Base-by-base conservation (phyloP, 2,329 filamentous ascomycete genomes). In the Cryphonectria radicalis region DNA sequence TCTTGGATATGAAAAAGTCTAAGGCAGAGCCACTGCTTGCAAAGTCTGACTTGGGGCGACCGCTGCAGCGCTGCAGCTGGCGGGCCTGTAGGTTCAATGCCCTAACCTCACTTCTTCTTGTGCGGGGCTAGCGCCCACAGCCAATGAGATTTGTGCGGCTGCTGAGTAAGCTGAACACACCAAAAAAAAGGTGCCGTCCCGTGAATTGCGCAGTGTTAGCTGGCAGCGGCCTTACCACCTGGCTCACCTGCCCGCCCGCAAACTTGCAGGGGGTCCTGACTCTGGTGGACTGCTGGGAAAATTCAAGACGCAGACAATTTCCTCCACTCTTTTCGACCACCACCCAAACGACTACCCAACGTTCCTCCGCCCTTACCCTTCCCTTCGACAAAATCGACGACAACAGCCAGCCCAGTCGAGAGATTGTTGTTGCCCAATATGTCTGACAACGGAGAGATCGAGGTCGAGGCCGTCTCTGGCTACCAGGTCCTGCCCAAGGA, bases 361-460 rank as follows among this genome's bases (percentile, higher is more conserved):
- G 59, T 50, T 62, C 63, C 53, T 62, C 57, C 60, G 53, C 65
- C 66, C 25, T 43, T 43, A 50, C 46, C 63, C 32, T 67, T 55
- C 62, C 63, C 40, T 60, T 68, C 67, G 64, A 66, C 69, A 69
- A 63, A 50, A 43, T 63, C 69, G 69, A 68, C 71, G 66, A 73
- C 71, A 64, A 65, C 66, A 64, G 53, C 63, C 63, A 63, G 63
- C 59, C 69, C 63, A 69, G 68, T 71, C 69, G 71, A 73, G 59
- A 68, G 57, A 68, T 68, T 64, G 64, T 65, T 66, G 70, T 73
- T 81, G 80, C 70, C 85, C 86, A 93, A 85, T 81, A 97, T 97
- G 94, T 97, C 94, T 92, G 94, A 97, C 87, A 87, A 85, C 87
- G 94, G 92, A 88, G 95, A 97, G 89, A 92, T 97, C 86, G 94